Percentiles rank a stretch among this genome's conserved stretches.
Conservation (phyloP, 2,329 filamentous ascomycete genomes). For the Cordyceps cicadae region DNA sequence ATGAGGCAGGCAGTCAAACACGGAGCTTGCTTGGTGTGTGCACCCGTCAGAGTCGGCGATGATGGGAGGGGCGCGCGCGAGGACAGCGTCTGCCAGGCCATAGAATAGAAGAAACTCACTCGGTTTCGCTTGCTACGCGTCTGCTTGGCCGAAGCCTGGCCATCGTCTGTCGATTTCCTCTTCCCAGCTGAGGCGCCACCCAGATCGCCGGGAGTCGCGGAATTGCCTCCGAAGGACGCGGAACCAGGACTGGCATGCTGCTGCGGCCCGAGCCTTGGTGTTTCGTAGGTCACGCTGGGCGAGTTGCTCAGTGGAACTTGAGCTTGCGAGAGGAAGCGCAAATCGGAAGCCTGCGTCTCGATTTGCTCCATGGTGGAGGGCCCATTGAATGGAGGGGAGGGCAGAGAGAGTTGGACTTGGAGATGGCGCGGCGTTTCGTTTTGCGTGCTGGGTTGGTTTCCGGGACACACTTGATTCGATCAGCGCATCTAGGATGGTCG, state of each 20-base stretch:
- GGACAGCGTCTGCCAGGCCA: background rate
- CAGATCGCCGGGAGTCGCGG: conserved; percentile 27
- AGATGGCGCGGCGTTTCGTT: background rate
- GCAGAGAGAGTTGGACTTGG: no score
- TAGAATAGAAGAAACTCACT: conserved; percentile 29
- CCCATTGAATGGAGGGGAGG: background rate
- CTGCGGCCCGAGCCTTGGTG: conserved; percentile 19
- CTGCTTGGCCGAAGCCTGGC: conserved; percentile 32
- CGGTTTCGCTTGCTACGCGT: conserved; percentile 54
- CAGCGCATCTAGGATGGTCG: background rate
- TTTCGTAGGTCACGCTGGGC: conserved; percentile 25
- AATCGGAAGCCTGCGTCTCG: conserved; percentile 45
- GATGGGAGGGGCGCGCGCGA: background rate
- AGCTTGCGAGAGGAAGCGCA: conserved; percentile 41
- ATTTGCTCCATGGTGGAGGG: conserved; percentile 41
- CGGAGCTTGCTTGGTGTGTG: background rate
- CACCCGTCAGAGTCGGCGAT: background rate
- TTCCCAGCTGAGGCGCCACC: conserved; percentile 22
- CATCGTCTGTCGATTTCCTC: conserved; percentile 35
- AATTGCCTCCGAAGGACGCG: conserved; percentile 41
- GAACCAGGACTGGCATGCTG: conserved; percentile 30
- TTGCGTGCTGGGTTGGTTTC: background rate
- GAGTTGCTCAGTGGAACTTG: conserved; percentile 24
- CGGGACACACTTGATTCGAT: background rate
- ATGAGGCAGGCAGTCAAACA: background rate